Evolutionary conservation across 768 basidiomycete genomes (phyloP).

Genomic region (Ramaria sp.): DNA sequence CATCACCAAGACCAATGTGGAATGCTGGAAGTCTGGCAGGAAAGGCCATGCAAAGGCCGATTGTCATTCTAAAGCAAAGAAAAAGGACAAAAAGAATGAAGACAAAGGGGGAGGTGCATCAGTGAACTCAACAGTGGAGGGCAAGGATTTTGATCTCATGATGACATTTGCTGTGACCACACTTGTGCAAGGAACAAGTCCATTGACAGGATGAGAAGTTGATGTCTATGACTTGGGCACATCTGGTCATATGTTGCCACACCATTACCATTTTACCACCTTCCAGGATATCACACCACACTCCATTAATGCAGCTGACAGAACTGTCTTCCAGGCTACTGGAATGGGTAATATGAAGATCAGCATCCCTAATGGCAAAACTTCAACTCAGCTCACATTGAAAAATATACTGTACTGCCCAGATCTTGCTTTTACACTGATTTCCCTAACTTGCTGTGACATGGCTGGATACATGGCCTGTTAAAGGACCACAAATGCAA

Average conservation of each 20-base stretch:
- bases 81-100: conserved; percentile 8
- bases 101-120: background rate
- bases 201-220: background rate
- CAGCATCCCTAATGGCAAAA: conserved; percentile 15
- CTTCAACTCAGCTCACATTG: conserved; percentile 1
- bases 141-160: background rate
- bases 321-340: conserved; percentile 19
- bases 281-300: conserved; percentile 15
- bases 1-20: background rate
- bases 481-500: conserved; percentile 11
- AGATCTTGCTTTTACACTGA: conserved; percentile 13
- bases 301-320: conserved; percentile 20
- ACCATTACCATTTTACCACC: conserved; percentile 21
- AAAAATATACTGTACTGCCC: conserved; percentile 16
- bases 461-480: conserved; percentile 6
- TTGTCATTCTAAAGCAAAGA: conserved; percentile 12
- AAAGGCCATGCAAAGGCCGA: conserved; percentile 11
- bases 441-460: conserved; percentile 14
- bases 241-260: conserved; percentile 26
- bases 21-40: conserved; percentile 14
- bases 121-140: background rate
- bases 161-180: background rate
- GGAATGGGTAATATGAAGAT: conserved; percentile 20
- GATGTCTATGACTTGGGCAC: conserved; percentile 23
- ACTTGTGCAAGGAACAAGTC: background rate